phyloP scores from a whole-genome alignment of 495 filamentous ascomycete species.

The Penicillium herquei region DNA sequence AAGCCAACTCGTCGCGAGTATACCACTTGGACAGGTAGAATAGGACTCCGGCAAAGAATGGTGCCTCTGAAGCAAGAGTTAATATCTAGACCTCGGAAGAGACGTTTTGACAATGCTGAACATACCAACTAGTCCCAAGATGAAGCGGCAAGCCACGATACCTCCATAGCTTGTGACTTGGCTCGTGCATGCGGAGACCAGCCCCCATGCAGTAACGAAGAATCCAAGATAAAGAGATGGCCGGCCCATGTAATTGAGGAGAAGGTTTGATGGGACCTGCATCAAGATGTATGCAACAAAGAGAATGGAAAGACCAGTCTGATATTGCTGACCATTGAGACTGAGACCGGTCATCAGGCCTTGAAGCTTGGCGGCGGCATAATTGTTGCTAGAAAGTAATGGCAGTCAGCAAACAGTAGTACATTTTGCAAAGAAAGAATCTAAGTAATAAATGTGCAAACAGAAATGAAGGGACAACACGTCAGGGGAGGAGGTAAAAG shows the following conservation, averaged over 20 bases:
- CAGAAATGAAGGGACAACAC: no score
- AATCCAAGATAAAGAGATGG: conserved; percentile 43
- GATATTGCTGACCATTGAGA: conserved; percentile 37
- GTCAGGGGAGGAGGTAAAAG: neutral
- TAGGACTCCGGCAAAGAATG: conserved; percentile 44
- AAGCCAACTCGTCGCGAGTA: conserved; percentile 49
- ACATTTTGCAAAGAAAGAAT: no score
- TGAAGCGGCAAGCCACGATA: conserved; percentile 49
- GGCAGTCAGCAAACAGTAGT: neutral
- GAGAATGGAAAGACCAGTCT: conserved; percentile 43
- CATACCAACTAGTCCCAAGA: conserved; percentile 40
- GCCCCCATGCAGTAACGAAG: conserved; percentile 51
- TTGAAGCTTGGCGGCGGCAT: conserved; percentile 49
- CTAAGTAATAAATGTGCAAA: no score
- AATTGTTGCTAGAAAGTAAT: conserved; percentile 39
- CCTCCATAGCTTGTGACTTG: conserved; percentile 46
- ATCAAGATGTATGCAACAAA: conserved; percentile 51
- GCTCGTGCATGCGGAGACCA: conserved; percentile 46
- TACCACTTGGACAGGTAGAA: conserved; percentile 59
- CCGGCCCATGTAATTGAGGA: conserved; percentile 52
- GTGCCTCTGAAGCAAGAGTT: conserved; percentile 24
- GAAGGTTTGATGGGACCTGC: conserved; percentile 54
- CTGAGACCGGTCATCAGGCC: conserved; percentile 43
- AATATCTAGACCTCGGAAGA: neutral
- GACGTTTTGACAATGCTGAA: no score